Evolutionary conservation across 805 yeast species (phyloP).

Genomic region (Kuraishia hungarica): DNA sequence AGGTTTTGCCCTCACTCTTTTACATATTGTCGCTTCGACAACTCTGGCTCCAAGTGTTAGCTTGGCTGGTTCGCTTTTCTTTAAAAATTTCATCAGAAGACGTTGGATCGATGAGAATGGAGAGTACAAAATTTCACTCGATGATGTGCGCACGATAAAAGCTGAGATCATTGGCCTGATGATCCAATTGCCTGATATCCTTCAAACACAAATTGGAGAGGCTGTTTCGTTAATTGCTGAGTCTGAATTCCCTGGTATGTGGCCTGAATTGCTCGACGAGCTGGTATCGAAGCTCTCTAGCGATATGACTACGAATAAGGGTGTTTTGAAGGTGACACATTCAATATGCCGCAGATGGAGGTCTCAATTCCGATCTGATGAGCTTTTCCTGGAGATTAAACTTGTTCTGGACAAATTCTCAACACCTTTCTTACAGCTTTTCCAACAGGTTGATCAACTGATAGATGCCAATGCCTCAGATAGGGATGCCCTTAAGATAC

Average conservation of each 20-base stretch:
- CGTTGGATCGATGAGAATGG: constrained; percentile 93
- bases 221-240: constrained; percentile 90
- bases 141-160: constrained; percentile 65
- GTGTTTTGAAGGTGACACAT: constrained; percentile 87
- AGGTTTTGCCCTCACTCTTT: constrained; percentile 69
- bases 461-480: constrained; percentile 40
- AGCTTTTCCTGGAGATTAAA: constrained; percentile 76
- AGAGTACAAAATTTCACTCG: constrained; percentile 46
- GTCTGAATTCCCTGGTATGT: constrained; percentile 86
- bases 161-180: constrained; percentile 74
- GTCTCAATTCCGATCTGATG: constrained; percentile 87
- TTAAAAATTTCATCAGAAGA: constrained; percentile 78
- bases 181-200: constrained; percentile 69
- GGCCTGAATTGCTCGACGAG: constrained; percentile 74
- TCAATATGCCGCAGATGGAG: constrained; percentile 97
- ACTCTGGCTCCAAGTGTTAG: constrained; percentile 49
- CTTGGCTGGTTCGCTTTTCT: constrained; percentile 82
- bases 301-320: constrained; percentile 72
- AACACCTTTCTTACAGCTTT: constrained; percentile 64
- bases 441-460: constrained; percentile 57
- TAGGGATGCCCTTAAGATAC: constrained; percentile 40
- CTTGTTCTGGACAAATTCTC: constrained; percentile 80
- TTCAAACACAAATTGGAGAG: constrained; percentile 94
- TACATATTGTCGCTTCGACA: constrained; percentile 68
- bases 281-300: constrained; percentile 59